These are phyloP conservation scores for Abelmoschus esculentus DNA, from an alignment of 345 rosid species.

Conservation along the genomic window DNA sequence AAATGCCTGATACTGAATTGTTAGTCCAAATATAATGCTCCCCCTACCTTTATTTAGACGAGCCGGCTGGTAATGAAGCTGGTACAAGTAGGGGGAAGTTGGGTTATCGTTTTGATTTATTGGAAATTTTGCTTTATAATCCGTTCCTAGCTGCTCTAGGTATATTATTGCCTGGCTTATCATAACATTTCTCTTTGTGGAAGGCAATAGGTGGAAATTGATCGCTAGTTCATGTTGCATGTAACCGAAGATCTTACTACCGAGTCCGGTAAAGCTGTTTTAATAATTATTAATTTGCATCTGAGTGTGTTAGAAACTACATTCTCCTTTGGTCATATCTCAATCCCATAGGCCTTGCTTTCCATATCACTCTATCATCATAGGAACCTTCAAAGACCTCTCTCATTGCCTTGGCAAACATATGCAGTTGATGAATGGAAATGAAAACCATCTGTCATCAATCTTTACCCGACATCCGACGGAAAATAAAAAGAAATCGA, in stretches of 20 bases:
- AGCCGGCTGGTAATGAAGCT: background rate
- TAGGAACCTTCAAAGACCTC: background rate
- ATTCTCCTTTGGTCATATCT: background rate
- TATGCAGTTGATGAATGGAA: no score
- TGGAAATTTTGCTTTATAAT: slow-evolving; percentile 2
- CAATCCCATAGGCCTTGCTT: background rate
- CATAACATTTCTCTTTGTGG: background rate
- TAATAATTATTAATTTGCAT: background rate
- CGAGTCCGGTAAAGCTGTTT: background rate
- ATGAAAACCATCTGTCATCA: no score
- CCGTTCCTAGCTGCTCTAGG: background rate
- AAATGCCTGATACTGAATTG: background rate
- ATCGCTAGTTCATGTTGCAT: background rate
- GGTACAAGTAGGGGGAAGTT: background rate
- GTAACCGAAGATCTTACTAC: background rate
- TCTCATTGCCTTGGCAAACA: no score
- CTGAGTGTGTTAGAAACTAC: background rate
- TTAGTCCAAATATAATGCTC: slow-evolving; percentile 1
- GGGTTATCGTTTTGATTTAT: background rate
- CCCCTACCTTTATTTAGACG: background rate
- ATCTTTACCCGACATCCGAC: no score
- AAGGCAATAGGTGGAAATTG: background rate
- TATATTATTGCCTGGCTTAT: background rate
- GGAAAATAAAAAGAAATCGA: no score
- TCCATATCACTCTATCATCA: background rate